Evolutionary conservation across 164 flowering plant species (phyloP), one percentile per base, ranked within the genome.

Genomic region (Cinnamomum micranthum): DNA sequence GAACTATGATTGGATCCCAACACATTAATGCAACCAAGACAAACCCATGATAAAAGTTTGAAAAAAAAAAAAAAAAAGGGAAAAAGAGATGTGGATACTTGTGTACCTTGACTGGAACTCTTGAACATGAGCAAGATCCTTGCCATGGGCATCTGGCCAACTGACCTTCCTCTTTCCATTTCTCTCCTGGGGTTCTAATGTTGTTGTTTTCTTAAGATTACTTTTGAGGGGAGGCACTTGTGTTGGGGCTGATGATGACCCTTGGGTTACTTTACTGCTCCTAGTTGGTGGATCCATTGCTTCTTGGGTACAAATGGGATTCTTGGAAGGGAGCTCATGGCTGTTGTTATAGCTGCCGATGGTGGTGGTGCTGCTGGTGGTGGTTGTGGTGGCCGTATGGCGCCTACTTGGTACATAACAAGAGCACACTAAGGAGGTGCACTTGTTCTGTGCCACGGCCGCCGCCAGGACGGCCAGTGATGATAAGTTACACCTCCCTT

Each of bases 101-200:
- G 71, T 85, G 47, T 41, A 89, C 91, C 91, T 86, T 41, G 89
- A 78, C 35, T 89, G 89, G 75, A 88, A 89, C 72, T 86, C 92
- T 51, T 78, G 88, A 78, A 88, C 82, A 81, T 88, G 87, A 72
- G 88, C 89, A 78, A 89, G 86, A 72, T 88, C 91, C 71, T 84
- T 84, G 69, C 92, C 92, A 79, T 84, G 86, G 41, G 91, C 85
- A 83, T 89, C 92, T 58, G 91, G 82, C 92, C 92, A 89, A 65
- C 74, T 89, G 28, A 89, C 92, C 82, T 84, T 89, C 84, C 90
- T 86, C 76, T 19, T 69, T 25, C 74, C 84, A 28, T 74, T 35
- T 65, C 66, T 74, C 24, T 3, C 11, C 72, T 77, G 77, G 71
- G 67, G 68, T 3, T 74, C 78, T 63, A 31, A 70, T 35, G 17